Evolutionary conservation across 164 flowering plant genomes (phyloP), one percentile per base, ranked within the genome.

Genomic region (Saururus chinensis): DNA sequence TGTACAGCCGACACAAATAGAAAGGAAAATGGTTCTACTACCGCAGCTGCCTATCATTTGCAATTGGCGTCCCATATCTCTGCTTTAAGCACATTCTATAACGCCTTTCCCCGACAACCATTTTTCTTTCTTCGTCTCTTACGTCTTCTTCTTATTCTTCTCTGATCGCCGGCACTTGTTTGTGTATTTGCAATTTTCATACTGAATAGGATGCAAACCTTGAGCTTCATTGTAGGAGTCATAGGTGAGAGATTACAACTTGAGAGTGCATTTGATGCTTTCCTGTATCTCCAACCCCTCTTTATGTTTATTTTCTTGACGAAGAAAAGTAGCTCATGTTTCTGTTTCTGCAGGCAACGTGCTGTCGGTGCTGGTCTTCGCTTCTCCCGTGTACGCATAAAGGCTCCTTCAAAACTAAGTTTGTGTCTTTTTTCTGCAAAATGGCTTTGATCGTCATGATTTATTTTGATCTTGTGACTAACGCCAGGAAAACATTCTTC

Each of bases 401-500:
- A 1, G 19, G 9, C 40, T 1, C 55, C 11, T 17, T 7, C 22
- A 4, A 17, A 51, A 4, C 55, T 17, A 53, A 8, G 23, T 19
- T 53, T 21, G 4, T 7, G 2, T 53, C 55, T 42, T 10, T 14
- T n/a, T n/a, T n/a, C n/a, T n/a, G n/a, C n/a, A n/a, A n/a, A n/a
- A n/a, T n/a, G n/a, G n/a, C n/a, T n/a, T n/a, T n/a, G n/a, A n/a
- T n/a, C n/a, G n/a, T n/a, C n/a, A n/a, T n/a, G n/a, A n/a, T n/a
- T n/a, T n/a, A n/a, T 42, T 14, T 4, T 42, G 49, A 42, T 59
- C 19, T 10, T 35, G 40, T 37, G 45, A 16, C 17, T 20, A n/a
- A 59, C 40, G 24, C 9, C 62, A 84, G 89, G 53, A 62, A 71
- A 61, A 84, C 89, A 0, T 86, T 89, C 62, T 52, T 59, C 68